These are phyloP conservation scores for Cicer arietinum DNA, from an alignment of 306 rosid genomes.

Conservation along the genomic window DNA sequence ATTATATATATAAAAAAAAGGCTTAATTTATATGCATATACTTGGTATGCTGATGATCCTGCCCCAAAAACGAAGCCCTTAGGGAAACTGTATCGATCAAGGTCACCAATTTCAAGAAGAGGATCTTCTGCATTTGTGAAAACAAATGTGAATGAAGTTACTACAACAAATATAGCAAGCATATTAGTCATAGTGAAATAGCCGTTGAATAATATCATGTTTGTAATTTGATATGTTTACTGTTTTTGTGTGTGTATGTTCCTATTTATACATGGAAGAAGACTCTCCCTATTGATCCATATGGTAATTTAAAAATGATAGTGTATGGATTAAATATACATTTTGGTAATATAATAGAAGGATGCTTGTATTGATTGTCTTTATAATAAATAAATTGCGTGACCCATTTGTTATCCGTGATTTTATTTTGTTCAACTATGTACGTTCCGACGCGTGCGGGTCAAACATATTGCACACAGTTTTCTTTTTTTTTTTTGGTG, in stretches of 20 bases:
- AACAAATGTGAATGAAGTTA: slow-evolving; percentile 4
- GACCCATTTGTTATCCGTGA: too few relatives aligned
- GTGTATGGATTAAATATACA: not conserved
- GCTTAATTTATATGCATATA: not conserved
- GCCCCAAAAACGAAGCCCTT: slow-evolving; percentile 36
- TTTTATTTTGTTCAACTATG: too few relatives aligned
- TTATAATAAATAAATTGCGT: too few relatives aligned
- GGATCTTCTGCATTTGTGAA: not conserved
- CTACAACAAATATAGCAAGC: not conserved
- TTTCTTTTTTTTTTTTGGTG: too few relatives aligned
- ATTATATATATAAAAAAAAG: too few relatives aligned
- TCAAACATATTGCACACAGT: too few relatives aligned
- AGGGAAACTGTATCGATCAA: slow-evolving; percentile 49
- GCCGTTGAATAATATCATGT: slow-evolving; percentile 13
- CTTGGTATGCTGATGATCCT: slow-evolving; percentile 47
- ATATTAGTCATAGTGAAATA: not conserved
- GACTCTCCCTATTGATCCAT: not conserved
- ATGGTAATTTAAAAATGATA: not conserved
- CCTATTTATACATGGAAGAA: not conserved
- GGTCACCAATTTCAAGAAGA: not conserved
- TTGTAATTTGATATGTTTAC: not conserved
- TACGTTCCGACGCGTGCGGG: too few relatives aligned
- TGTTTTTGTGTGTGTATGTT: not conserved
- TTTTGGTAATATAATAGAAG: not conserved
- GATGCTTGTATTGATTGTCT: not conserved